phyloP scores from a whole-genome alignment of 2,329 filamentous ascomycete species.

The Penicillium brevicompactum region DNA sequence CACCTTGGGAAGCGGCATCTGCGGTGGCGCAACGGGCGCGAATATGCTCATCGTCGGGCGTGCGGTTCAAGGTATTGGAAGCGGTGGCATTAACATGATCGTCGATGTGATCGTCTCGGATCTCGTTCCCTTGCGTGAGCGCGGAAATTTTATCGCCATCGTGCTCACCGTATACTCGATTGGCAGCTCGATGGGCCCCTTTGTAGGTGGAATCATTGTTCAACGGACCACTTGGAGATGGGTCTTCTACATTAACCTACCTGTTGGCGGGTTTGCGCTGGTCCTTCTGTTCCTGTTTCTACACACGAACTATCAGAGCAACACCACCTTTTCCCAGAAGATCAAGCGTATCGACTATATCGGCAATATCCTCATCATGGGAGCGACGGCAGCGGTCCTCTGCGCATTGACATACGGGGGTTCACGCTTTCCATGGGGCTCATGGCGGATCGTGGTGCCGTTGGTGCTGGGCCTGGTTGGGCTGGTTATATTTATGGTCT shows the following conservation, averaged over 20 bases:
- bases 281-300: slow-evolving; percentile 43
- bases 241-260: slow-evolving; percentile 31
- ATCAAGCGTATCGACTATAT: slow-evolving; percentile 43
- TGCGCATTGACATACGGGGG: too few relatives aligned
- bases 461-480: too few relatives aligned
- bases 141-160: slow-evolving; percentile 47
- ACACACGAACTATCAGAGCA: slow-evolving; percentile 39
- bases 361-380: too few relatives aligned
- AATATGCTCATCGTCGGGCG: too few relatives aligned
- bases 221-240: slow-evolving; percentile 28
- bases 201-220: slow-evolving; percentile 22
- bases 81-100: slow-evolving; percentile 47
- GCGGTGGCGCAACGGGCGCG: too few relatives aligned
- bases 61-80: slow-evolving; percentile 54
- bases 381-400: too few relatives aligned
- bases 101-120: slow-evolving; percentile 55
- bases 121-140: slow-evolving; percentile 51
- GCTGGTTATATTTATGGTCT: too few relatives aligned
- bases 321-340: slow-evolving; percentile 32
- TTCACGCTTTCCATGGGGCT: too few relatives aligned
- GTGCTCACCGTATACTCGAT: slow-evolving; percentile 44
- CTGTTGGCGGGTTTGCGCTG: slow-evolving; percentile 17
- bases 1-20: too few relatives aligned
- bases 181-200: slow-evolving; percentile 41
- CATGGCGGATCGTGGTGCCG: too few relatives aligned